These are phyloP conservation scores for Emergomyces orientalis DNA, from an alignment of 2,329 filamentous ascomycete species.

Conservation along the genomic window DNA sequence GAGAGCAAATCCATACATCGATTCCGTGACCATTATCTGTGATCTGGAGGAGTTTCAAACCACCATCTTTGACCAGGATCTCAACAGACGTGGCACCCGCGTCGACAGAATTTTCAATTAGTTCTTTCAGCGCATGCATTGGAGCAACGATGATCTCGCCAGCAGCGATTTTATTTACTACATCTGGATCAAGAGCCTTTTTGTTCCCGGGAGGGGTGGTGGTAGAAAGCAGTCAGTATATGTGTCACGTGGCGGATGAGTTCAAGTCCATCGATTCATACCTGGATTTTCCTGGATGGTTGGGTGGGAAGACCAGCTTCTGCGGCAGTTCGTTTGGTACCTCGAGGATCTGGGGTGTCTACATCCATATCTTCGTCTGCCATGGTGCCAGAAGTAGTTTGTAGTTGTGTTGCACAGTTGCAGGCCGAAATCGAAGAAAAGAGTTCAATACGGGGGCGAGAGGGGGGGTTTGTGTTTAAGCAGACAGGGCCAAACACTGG, in stretches of 20 bases:
- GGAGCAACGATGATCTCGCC: conserved; percentile 98
- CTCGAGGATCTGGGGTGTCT: conserved; percentile 29
- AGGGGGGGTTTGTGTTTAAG: neutral
- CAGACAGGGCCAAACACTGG: no score
- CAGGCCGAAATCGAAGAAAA: neutral
- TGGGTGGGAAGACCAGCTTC: conserved; percentile 30
- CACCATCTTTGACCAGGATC: conserved; percentile 87
- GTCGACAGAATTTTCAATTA: conserved; percentile 95
- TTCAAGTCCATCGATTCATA: conserved; percentile 21
- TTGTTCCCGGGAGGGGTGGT: no score
- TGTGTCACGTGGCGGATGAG: conserved; percentile 15
- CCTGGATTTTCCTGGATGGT: conserved; percentile 43
- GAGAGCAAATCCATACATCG: conserved; percentile 52
- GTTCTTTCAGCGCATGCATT: conserved; percentile 88
- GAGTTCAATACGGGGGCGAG: neutral
- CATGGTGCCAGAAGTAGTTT: conserved; percentile 8
- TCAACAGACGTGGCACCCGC: conserved; percentile 90
- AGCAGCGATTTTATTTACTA: conserved; percentile 97
- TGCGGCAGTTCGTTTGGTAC: conserved; percentile 44
- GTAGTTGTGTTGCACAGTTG: neutral
- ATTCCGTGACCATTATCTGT: conserved; percentile 97
- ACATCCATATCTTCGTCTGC: conserved; percentile 36
- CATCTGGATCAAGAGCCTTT: conserved; percentile 77
- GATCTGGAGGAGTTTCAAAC: conserved; percentile 89
- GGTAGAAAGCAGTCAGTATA: no score